phyloP scores from a whole-genome alignment of 208 protist species.

The Acanthamoeba lenticulata region DNA sequence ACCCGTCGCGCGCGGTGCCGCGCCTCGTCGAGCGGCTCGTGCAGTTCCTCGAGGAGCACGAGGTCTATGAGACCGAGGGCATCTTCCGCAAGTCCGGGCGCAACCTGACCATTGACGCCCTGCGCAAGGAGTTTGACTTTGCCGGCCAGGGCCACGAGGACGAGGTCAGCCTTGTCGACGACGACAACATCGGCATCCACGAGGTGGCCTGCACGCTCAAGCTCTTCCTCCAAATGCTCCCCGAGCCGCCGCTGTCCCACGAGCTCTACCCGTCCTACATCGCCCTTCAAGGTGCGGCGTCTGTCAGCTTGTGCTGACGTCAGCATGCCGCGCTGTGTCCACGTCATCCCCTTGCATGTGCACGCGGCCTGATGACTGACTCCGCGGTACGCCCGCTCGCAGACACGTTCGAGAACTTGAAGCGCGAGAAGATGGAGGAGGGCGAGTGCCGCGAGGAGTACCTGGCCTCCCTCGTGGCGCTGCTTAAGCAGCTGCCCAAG shows the following conservation, averaged over 20 bases:
- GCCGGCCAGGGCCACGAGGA: neutral
- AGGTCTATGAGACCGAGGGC: neutral
- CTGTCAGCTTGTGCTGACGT: no score
- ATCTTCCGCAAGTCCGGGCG: constrained; percentile 26
- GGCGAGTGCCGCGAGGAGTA: neutral
- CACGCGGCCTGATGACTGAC: no score
- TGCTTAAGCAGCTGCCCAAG: neutral
- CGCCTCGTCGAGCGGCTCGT: neutral
- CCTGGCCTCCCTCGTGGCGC: neutral
- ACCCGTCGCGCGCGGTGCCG: neutral
- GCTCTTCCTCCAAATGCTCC: constrained; percentile 1
- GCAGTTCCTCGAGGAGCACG: neutral
- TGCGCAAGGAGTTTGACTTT: constrained; percentile 17
- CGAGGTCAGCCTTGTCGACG: neutral
- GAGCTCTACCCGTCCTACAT: neutral
- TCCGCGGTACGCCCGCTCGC: no score
- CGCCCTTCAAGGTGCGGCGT: neutral
- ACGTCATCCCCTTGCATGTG: neutral
- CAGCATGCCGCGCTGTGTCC: no score
- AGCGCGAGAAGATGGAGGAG: neutral
- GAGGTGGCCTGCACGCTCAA: constrained; percentile 15
- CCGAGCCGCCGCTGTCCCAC: neutral
- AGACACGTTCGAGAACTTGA: neutral
- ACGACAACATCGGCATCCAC: constrained; percentile 9
- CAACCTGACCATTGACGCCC: neutral